A percentile compares a stretch with the other conserved stretches of the same genome.
Evolutionary conservation across 371 early-diverging fungal genomes (phyloP).

Genomic region (Cokeromyces recurvatus): DNA sequence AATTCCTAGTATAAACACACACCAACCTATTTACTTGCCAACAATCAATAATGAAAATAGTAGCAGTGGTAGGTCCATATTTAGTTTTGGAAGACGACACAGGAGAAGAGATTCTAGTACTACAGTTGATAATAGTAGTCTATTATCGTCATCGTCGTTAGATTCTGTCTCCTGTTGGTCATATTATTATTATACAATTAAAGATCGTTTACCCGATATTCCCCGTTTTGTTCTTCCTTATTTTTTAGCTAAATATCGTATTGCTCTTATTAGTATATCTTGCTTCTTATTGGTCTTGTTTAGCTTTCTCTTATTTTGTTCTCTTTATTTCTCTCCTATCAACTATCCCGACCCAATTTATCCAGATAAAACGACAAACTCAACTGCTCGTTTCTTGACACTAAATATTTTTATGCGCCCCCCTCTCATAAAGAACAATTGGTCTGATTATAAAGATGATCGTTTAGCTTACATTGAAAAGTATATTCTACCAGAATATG

Average conservation of each 20-base stretch:
- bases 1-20: slow-evolving; percentile 37
- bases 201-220: slow-evolving; percentile 12
- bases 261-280: slow-evolving; percentile 23
- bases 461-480: slow-evolving; percentile 65
- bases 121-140: slow-evolving; percentile 7
- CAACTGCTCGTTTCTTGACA: slow-evolving; percentile 59
- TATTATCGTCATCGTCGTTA: slow-evolving; percentile 11
- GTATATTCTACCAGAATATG: slow-evolving; percentile 63
- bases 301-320: slow-evolving; percentile 34
- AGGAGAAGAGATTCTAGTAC: not conserved
- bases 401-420: slow-evolving; percentile 87
- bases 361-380: slow-evolving; percentile 33
- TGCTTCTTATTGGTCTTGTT: slow-evolving; percentile 24
- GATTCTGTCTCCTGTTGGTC: slow-evolving; percentile 23
- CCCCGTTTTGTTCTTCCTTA: slow-evolving; percentile 26
- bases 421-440: slow-evolving; percentile 72
- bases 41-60: slow-evolving; percentile 12
- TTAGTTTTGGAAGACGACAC: slow-evolving; percentile 9
- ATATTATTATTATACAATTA: slow-evolving; percentile 15
- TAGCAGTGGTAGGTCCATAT: slow-evolving; percentile 13
- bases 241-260: slow-evolving; percentile 24
- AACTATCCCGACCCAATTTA: slow-evolving; percentile 19
- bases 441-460: slow-evolving; percentile 75
- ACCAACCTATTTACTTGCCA: slow-evolving; percentile 42
- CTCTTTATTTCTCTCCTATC: slow-evolving; percentile 30